These are phyloP conservation scores for Tylopilus subfusipes DNA, from an alignment of 768 basidiomycete species.

Conservation along the genomic window DNA sequence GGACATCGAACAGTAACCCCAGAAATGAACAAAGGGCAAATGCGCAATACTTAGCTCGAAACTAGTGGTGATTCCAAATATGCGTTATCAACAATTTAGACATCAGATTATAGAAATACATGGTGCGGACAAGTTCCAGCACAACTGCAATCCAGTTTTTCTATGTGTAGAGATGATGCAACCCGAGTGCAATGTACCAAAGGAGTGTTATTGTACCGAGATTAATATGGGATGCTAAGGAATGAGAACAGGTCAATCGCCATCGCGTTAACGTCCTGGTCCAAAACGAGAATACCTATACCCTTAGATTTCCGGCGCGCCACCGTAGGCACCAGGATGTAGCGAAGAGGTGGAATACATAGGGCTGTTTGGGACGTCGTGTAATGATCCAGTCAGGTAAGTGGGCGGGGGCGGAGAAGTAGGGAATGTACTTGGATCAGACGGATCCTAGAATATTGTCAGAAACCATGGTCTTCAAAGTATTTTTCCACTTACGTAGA, in stretches of 20 bases:
- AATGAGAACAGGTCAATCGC: not conserved
- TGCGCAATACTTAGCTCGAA: too few relatives aligned
- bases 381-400: conserved; percentile 3
- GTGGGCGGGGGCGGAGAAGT: conserved; percentile 21
- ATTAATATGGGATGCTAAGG: not conserved
- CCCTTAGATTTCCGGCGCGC: conserved; percentile 25
- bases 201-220: not conserved
- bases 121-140: not conserved
- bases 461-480: not conserved
- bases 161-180: not conserved
- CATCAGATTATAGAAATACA: not conserved
- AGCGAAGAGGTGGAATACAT: conserved; percentile 10
- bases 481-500: conserved; percentile 28
- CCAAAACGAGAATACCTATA: not conserved
- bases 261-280: too few relatives aligned
- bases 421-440: conserved; percentile 38
- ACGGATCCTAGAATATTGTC: conserved; percentile 29
- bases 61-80: not conserved
- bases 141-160: not conserved
- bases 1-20: too few relatives aligned
- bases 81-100: not conserved
- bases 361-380: conserved; percentile 2
- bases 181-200: not conserved
- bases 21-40: too few relatives aligned
- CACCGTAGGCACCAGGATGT: conserved; percentile 23